Percentiles rank a stretch among this genome's conserved stretches.
Conservation (phyloP, 257 asterid species). For the Solanum chmielewskii region DNA sequence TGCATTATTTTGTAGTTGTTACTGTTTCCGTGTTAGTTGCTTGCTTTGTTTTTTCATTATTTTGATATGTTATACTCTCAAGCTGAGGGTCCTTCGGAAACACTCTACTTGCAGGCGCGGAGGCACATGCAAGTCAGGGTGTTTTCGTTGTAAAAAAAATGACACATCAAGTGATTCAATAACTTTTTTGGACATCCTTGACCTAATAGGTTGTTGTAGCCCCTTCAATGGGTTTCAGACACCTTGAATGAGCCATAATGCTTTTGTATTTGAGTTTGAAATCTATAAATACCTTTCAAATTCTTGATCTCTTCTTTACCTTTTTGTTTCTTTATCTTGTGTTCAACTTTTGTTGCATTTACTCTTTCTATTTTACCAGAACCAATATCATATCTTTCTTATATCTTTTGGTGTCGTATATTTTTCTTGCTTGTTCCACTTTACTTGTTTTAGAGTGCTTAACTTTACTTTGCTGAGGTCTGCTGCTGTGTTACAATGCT, state of each 20-base stretch:
- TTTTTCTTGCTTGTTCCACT: not conserved
- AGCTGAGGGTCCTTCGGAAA: not conserved
- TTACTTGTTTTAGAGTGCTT: not conserved
- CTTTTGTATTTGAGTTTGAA: not conserved
- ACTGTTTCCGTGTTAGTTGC: not conserved
- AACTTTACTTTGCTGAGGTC: not conserved
- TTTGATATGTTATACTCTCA: not conserved
- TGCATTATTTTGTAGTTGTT: not conserved
- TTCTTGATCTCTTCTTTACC: not conserved
- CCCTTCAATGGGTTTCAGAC: not conserved
- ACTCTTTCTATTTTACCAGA: not conserved
- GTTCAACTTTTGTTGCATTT: not conserved
- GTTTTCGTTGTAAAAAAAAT: no score
- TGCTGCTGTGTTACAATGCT: not conserved
- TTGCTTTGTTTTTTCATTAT: not conserved
- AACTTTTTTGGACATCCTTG: no score
- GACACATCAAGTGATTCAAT: no score
- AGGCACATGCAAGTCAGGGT: no score
- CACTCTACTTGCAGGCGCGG: no score
- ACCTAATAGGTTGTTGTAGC: no score
- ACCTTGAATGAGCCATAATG: not conserved
- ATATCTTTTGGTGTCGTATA: not conserved
- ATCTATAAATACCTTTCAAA: not conserved
- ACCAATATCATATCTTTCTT: not conserved
- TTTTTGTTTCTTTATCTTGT: not conserved